phyloP scores from a whole-genome alignment of 345 rosid genomes.

The Eucalyptus viminalis region DNA sequence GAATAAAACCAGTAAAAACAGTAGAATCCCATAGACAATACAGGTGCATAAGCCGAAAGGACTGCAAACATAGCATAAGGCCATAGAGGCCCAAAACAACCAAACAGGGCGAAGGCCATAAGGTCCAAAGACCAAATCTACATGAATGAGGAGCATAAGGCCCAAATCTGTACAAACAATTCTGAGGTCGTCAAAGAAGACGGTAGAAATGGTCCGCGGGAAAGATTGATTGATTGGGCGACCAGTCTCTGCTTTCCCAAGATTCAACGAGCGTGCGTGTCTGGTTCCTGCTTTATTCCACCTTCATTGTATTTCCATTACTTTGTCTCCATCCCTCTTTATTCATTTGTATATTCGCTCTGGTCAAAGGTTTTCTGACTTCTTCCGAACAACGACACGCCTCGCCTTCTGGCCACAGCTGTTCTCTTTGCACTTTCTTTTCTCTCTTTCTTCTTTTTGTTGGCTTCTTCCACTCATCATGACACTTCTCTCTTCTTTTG shows the following conservation, averaged over 20 bases:
- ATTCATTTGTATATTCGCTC: background rate
- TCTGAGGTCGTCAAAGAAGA: background rate
- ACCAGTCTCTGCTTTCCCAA: background rate
- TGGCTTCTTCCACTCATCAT: background rate
- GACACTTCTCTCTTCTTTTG: background rate
- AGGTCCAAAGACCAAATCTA: background rate
- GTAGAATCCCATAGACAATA: background rate
- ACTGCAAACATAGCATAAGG: background rate
- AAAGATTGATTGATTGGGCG: background rate
- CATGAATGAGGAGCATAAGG: background rate
- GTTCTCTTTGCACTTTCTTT: background rate
- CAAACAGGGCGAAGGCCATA: background rate
- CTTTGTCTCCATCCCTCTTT: background rate
- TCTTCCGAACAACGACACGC: background rate
- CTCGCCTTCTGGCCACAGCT: background rate
- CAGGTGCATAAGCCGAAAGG: background rate
- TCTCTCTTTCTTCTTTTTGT: background rate
- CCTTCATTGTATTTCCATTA: background rate
- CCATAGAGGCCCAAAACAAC: background rate
- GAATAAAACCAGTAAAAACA: background rate
- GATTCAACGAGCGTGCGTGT: background rate
- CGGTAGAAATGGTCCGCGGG: background rate
- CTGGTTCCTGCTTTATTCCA: background rate
- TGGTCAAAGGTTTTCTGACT: background rate
- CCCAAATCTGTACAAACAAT: background rate